These are phyloP conservation scores for Rhizopus sp. DNA, from an alignment of 371 early-diverging fungal genomes.

Conservation along the genomic window DNA sequence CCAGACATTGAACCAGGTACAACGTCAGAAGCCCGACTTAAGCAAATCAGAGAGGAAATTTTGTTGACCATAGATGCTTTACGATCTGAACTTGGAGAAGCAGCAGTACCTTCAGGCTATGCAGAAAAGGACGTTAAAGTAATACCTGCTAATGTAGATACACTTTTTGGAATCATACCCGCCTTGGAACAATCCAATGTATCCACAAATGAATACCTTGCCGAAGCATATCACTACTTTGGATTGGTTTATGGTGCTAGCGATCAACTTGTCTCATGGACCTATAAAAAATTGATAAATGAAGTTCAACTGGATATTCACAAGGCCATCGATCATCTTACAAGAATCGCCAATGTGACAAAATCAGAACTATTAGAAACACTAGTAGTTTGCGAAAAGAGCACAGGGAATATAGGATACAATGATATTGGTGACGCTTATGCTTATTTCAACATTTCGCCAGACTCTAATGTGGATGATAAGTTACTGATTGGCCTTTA, in stretches of 20 bases:
- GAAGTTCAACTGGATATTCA: constrained; percentile 35
- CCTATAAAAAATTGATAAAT: constrained; percentile 36
- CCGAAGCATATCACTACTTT: constrained; percentile 32
- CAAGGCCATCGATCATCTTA: constrained; percentile 44
- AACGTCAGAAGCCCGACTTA: constrained; percentile 11
- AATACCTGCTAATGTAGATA: constrained; percentile 18
- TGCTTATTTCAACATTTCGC: constrained; percentile 47
- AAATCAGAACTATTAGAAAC: constrained; percentile 39
- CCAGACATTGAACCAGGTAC: constrained; percentile 28
- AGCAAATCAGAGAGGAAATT: constrained; percentile 30
- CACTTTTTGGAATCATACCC: constrained; percentile 12
- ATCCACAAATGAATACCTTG: constrained; percentile 20
- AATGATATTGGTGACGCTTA: constrained; percentile 57
- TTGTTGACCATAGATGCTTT: constrained; percentile 21
- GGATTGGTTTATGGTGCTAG: constrained; percentile 53
- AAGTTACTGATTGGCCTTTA: constrained; percentile 32
- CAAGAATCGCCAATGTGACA: constrained; percentile 35
- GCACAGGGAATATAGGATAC: constrained; percentile 45
- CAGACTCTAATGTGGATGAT: constrained; percentile 32
- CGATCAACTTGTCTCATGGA: constrained; percentile 52
- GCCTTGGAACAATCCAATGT: constrained; percentile 17
- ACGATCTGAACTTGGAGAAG: constrained; percentile 18
- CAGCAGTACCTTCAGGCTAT: constrained; percentile 12
- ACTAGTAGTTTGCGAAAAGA: constrained; percentile 49
- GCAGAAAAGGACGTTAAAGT: constrained; percentile 9